phyloP scores from a whole-genome alignment of 202 grass and related monocot genomes.

The Schoenoplectus triqueter region DNA sequence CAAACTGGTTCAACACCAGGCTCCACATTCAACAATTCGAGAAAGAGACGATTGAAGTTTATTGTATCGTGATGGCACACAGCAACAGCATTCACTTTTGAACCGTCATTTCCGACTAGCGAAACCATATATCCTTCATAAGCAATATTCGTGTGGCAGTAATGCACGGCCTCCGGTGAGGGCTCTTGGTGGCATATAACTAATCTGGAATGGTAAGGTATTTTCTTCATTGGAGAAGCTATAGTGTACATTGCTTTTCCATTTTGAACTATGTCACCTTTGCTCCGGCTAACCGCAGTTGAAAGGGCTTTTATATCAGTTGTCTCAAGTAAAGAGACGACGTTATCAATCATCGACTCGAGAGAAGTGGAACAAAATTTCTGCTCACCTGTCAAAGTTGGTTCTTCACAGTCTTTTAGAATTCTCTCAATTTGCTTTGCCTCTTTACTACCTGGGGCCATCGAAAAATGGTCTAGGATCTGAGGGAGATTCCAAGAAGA shows the following conservation, averaged over 20 bases:
- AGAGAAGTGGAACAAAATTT: slow-evolving; percentile 80
- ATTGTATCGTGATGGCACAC: background rate
- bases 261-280: background rate
- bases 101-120: background rate
- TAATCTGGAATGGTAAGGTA: background rate
- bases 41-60: background rate
- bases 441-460: slow-evolving; percentile 49
- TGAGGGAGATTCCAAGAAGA: slow-evolving; percentile 56
- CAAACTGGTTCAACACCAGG: background rate
- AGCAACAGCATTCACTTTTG: background rate
- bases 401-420: slow-evolving; percentile 57
- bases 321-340: slow-evolving; percentile 54
- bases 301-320: slow-evolving; percentile 42
- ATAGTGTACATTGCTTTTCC: background rate
- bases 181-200: background rate
- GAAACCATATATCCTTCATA: background rate
- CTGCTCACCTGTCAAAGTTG: slow-evolving; percentile 49
- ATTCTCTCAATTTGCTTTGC: slow-evolving; percentile 56
- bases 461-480: slow-evolving; percentile 55
- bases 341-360: slow-evolving; percentile 84
- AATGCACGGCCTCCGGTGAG: background rate
- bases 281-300: background rate
- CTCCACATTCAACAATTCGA: background rate
- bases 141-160: background rate
- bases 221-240: background rate